A percentile compares a stretch with the other conserved stretches of the same genome.
Conservation (phyloP, 345 rosid genomes). For the Dimocarpus longan region DNA sequence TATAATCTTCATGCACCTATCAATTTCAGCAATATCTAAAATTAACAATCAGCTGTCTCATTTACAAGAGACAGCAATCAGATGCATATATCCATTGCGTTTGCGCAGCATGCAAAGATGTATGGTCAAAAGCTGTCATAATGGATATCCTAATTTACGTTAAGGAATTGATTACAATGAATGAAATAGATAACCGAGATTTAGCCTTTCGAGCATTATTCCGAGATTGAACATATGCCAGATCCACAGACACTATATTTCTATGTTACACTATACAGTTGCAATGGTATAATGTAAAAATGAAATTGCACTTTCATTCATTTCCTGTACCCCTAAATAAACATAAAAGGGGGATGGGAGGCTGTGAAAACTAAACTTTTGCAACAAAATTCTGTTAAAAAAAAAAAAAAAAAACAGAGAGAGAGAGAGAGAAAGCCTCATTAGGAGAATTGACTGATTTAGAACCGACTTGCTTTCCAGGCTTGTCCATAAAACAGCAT, state of each 20-base stretch:
- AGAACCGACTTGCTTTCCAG: not conserved
- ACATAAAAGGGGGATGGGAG: not conserved
- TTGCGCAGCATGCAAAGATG: too few species aligned
- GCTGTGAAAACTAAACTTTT: not conserved
- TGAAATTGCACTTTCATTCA: constrained; percentile 9
- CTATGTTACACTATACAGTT: not conserved
- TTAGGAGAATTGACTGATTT: not conserved
- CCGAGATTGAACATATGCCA: not conserved
- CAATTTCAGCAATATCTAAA: too few species aligned
- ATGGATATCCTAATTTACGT: too few species aligned
- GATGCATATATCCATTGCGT: not conserved
- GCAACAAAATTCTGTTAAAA: not conserved
- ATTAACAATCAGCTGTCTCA: not conserved
- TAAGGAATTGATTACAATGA: too few species aligned
- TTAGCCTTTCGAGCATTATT: not conserved
- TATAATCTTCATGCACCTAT: not conserved
- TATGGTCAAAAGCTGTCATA: too few species aligned
- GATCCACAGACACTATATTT: not conserved
- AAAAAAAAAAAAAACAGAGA: not conserved
- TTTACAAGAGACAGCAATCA: too few species aligned
- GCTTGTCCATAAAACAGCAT: not conserved
- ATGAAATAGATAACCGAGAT: too few species aligned
- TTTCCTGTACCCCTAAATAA: not conserved
- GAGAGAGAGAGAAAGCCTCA: not conserved
- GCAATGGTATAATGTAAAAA: not conserved